These are phyloP conservation scores for Magnaporthales sp. DNA, from an alignment of 2,329 filamentous ascomycete species.

Conservation along the genomic window DNA sequence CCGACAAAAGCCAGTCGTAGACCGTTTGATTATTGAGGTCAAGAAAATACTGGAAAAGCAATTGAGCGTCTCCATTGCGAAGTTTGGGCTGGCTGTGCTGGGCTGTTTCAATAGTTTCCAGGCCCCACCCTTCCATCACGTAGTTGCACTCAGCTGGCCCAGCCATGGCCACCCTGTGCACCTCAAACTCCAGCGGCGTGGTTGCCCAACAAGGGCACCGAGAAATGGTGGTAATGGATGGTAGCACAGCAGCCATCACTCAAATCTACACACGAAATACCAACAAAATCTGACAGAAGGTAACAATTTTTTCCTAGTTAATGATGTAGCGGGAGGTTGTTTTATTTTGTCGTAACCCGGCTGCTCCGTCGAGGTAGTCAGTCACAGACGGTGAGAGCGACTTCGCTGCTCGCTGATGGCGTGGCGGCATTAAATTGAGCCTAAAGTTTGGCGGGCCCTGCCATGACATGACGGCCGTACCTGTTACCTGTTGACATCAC, in stretches of 20 bases:
- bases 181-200: neutral
- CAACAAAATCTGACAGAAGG: neutral
- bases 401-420: neutral
- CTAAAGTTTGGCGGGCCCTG: neutral
- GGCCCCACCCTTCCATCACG: neutral
- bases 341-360: neutral
- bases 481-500: neutral
- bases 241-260: neutral
- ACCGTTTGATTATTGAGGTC: neutral
- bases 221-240: neutral
- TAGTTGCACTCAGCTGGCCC: neutral
- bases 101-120: neutral
- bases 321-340: neutral
- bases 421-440: neutral
- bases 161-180: neutral
- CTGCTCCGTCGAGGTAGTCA: neutral
- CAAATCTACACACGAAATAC: neutral
- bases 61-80: neutral
- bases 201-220: neutral
- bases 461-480: neutral
- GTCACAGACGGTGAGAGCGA: neutral
- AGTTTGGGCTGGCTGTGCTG: neutral
- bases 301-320: neutral
- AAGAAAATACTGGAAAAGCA: neutral
- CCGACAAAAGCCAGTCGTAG: neutral